phyloP scores from a whole-genome alignment of 2,329 filamentous ascomycete species.

The Mycocentrospora acerina region DNA sequence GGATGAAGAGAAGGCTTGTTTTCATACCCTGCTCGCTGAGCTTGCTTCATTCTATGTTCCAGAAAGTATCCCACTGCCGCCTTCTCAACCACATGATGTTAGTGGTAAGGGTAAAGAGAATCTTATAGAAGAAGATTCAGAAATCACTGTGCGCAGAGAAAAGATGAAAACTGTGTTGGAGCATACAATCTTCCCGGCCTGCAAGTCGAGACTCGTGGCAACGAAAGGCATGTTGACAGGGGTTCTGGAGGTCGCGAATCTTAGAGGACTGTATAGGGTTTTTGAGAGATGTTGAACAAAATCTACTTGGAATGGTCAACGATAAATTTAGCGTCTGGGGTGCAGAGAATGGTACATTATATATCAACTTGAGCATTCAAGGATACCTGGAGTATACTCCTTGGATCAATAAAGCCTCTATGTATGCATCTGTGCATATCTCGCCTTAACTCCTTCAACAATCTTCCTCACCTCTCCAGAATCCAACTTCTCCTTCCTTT shows the following conservation, averaged over 20 bases:
- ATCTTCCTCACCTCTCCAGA: slow-evolving; percentile 58
- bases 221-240: slow-evolving; percentile 75
- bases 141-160: slow-evolving; percentile 56
- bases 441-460: slow-evolving; percentile 49
- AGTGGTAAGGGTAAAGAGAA: slow-evolving; percentile 37
- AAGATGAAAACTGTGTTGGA: slow-evolving; percentile 78
- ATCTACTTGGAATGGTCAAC: too few species aligned
- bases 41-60: slow-evolving; percentile 89
- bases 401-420: background rate
- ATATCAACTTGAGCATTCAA: too few species aligned
- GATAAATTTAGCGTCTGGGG: too few species aligned
- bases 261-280: slow-evolving; percentile 90
- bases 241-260: slow-evolving; percentile 82
- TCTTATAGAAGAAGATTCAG: slow-evolving; percentile 38
- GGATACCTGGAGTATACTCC: background rate
- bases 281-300: slow-evolving; percentile 79
- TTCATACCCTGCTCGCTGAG: slow-evolving; percentile 80
- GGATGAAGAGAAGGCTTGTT: slow-evolving; percentile 81
- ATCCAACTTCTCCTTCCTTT: slow-evolving; percentile 61
- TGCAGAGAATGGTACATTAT: too few species aligned
- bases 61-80: slow-evolving; percentile 68
- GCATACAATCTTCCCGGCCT: slow-evolving; percentile 84
- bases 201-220: slow-evolving; percentile 78
- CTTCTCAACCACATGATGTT: slow-evolving; percentile 39
- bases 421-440: slow-evolving; percentile 23